Conservation (phyloP, 2,329 filamentous ascomycete genomes). For the Hymenoscyphus salicellus region DNA sequence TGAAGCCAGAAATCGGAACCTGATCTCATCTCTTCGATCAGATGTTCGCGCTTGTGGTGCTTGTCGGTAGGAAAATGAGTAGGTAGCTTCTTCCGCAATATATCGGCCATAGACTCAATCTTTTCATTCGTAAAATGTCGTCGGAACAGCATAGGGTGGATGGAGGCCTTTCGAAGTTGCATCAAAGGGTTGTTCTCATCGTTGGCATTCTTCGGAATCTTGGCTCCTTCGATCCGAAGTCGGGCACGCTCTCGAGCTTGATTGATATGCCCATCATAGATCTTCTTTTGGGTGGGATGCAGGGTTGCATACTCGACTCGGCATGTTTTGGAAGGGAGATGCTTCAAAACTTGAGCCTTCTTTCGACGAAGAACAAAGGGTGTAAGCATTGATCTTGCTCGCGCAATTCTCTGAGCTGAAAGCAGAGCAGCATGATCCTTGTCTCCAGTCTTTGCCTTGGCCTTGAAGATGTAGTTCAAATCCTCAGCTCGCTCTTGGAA, state of each 20-base stretch:
- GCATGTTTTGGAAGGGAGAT: constrained; percentile 76
- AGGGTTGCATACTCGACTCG: constrained; percentile 80
- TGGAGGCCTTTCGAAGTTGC: constrained; percentile 85
- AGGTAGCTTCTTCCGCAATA: constrained; percentile 67
- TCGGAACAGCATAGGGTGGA: constrained; percentile 86
- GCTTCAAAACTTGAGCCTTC: constrained; percentile 84
- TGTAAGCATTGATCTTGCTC: constrained; percentile 87
- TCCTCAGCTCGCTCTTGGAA: constrained; percentile 76
- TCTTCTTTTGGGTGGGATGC: constrained; percentile 64
- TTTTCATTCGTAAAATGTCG: constrained; percentile 73
- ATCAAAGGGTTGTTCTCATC: constrained; percentile 75
- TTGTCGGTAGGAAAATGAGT: constrained; percentile 48
- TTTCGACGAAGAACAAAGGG: constrained; percentile 92
- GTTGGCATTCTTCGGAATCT: constrained; percentile 41
- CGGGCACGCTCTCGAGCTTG: constrained; percentile 58
- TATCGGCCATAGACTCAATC: constrained; percentile 73
- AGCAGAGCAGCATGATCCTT: constrained; percentile 77
- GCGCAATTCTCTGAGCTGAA: constrained; percentile 79
- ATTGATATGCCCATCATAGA: constrained; percentile 71
- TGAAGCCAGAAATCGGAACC: constrained; percentile 65
- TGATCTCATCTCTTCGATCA: constrained; percentile 55
- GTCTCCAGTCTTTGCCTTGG: constrained; percentile 82
- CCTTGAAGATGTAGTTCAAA: constrained; percentile 83
- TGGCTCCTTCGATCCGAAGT: constrained; percentile 51
- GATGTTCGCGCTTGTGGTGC: constrained; percentile 46